A percentile compares a stretch with the other conserved stretches of the same genome.
phyloP scores from a whole-genome alignment of 2,329 filamentous ascomycete species.

The Calonectria pauciramosa region DNA sequence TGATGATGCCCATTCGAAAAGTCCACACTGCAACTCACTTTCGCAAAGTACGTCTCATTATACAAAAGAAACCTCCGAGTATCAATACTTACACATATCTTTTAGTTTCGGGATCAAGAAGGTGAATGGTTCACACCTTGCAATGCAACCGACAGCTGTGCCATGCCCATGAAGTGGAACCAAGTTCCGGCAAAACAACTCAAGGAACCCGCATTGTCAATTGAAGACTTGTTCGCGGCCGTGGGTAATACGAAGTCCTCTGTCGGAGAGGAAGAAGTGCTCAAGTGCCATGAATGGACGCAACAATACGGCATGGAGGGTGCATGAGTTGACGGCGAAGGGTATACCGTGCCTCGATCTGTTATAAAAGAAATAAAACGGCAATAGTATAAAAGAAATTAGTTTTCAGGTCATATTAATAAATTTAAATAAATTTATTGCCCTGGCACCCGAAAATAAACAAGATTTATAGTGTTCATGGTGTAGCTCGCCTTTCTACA shows the following conservation, averaged over 20 bases:
- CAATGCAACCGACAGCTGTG: background rate
- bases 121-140: conserved; percentile 32
- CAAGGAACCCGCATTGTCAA: conserved; percentile 17
- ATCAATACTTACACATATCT: background rate
- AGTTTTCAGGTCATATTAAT: too few species aligned
- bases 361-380: too few species aligned
- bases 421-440: too few species aligned
- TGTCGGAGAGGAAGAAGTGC: conserved; percentile 21
- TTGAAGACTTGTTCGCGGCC: conserved; percentile 14
- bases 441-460: too few species aligned
- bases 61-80: too few species aligned
- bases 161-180: conserved; percentile 26
- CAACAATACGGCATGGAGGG: conserved; percentile 24
- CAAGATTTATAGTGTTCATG: too few species aligned
- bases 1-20: conserved; percentile 27
- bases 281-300: conserved; percentile 27
- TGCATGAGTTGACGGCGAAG: conserved; percentile 7
- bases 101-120: conserved; percentile 16
- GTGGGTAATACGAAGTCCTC: conserved; percentile 13
- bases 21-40: conserved; percentile 26
- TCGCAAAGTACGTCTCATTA: conserved; percentile 10
- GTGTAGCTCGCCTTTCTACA: too few species aligned
- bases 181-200: conserved; percentile 23
- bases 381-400: too few species aligned
- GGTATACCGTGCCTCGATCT: too few species aligned